phyloP scores from a whole-genome alignment of 805 yeast genomes.

The Candida ficus region DNA sequence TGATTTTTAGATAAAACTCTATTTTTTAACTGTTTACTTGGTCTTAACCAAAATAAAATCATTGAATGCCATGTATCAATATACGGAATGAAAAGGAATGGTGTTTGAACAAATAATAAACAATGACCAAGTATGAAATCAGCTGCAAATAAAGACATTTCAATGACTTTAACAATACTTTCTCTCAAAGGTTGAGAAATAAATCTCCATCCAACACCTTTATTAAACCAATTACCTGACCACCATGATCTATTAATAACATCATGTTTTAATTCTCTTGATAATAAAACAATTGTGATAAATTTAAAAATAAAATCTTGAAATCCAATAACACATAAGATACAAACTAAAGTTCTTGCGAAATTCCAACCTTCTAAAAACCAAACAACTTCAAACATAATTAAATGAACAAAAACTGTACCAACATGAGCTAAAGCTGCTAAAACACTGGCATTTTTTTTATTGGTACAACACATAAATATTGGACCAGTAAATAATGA shows the following conservation, averaged over 20 bases:
- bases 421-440: constrained; percentile 53
- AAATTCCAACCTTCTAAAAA: constrained; percentile 64
- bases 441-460: constrained; percentile 43
- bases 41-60: constrained; percentile 63
- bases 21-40: constrained; percentile 34
- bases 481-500: constrained; percentile 49
- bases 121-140: constrained; percentile 59
- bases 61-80: constrained; percentile 64
- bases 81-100: constrained; percentile 57
- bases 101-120: constrained; percentile 52
- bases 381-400: constrained; percentile 60
- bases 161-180: constrained; percentile 55
- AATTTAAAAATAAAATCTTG: constrained; percentile 55
- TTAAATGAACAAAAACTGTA: constrained; percentile 47
- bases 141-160: constrained; percentile 61
- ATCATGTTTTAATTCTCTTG: constrained; percentile 59
- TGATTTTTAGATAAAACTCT: constrained; percentile 36
- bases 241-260: constrained; percentile 69
- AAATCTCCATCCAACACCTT: constrained; percentile 57
- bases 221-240: constrained; percentile 67
- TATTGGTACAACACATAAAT: constrained; percentile 34
- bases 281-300: constrained; percentile 43
- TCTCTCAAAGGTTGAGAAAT: constrained; percentile 64
- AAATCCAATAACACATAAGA: constrained; percentile 48
- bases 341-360: constrained; percentile 53